Percentiles rank a stretch among this genome's conserved stretches.
Evolutionary conservation across 768 basidiomycete genomes (phyloP).

Genomic region (Pluteus cervinus): DNA sequence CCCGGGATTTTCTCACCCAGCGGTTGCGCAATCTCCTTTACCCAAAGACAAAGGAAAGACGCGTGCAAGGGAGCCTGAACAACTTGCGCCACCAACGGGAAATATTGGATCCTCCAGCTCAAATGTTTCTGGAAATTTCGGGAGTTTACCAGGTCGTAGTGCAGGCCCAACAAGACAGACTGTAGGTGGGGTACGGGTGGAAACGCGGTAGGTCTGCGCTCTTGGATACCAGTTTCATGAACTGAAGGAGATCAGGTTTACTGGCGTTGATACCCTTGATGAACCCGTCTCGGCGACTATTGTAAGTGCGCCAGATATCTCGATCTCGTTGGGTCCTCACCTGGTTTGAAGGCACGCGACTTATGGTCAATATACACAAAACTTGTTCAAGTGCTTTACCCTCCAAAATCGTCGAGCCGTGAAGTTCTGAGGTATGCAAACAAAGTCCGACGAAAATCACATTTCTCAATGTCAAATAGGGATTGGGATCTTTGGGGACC

Average conservation of each 20-base stretch:
- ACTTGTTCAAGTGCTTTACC: constrained; percentile 90
- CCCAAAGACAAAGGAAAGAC: constrained; percentile 64
- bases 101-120: constrained; percentile 26
- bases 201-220: constrained; percentile 62
- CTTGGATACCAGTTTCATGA: neutral
- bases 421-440: constrained; percentile 70
- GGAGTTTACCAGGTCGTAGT: constrained; percentile 37
- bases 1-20: constrained; percentile 70
- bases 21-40: constrained; percentile 36
- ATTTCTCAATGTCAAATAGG: constrained; percentile 31
- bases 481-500: constrained; percentile 99
- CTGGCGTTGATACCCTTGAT: constrained; percentile 86
- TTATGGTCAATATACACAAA: constrained; percentile 88
- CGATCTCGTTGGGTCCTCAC: neutral
- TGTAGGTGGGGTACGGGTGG: constrained; percentile 82
- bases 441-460: constrained; percentile 1
- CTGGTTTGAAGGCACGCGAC: constrained; percentile 45
- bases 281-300: constrained; percentile 89
- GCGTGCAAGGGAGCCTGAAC: constrained; percentile 52
- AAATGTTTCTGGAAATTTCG: constrained; percentile 67
- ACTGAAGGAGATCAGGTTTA: constrained; percentile 41
- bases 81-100: constrained; percentile 38
- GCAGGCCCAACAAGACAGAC: constrained; percentile 49
- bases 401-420: constrained; percentile 63
- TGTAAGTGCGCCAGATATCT: constrained; percentile 38